phyloP scores from a whole-genome alignment of 306 rosid genomes.

The Calophaca sinica region DNA sequence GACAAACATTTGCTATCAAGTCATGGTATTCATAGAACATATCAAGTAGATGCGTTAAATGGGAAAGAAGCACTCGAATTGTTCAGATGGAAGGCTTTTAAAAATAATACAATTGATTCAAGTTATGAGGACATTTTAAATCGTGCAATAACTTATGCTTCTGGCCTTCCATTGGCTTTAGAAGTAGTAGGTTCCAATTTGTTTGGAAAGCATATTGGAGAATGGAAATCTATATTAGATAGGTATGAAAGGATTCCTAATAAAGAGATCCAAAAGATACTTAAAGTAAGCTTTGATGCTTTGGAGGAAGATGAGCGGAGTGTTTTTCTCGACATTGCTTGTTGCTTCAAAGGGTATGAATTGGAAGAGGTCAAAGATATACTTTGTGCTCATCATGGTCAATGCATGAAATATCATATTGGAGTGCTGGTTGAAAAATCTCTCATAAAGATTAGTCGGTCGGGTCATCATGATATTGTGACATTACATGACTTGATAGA shows the following conservation, averaged over 20 bases:
- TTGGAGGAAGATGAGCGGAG: not conserved
- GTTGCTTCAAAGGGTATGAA: constrained; percentile 2
- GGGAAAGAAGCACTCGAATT: not conserved
- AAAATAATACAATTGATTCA: not conserved
- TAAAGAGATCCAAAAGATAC: too few species aligned
- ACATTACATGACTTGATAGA: constrained; percentile 26
- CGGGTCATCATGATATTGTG: not conserved
- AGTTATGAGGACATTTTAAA: not conserved
- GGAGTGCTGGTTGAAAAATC: not conserved
- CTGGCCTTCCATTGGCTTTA: constrained; percentile 1
- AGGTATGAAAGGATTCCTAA: not conserved
- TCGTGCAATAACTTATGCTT: not conserved
- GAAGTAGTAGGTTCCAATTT: not conserved
- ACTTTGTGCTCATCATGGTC: not conserved
- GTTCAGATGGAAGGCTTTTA: not conserved
- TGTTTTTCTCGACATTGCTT: not conserved
- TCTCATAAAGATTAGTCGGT: not conserved
- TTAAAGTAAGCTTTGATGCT: not conserved
- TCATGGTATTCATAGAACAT: not conserved
- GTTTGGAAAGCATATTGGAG: not conserved
- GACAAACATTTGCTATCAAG: not conserved
- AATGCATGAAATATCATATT: not conserved
- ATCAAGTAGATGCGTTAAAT: not conserved
- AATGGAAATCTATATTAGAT: not conserved
- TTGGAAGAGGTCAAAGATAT: not conserved